Evolutionary conservation across 2,329 filamentous ascomycete genomes (phyloP), one percentile per base, ranked within the genome.

Genomic region (Sclerotinia spermophila): DNA sequence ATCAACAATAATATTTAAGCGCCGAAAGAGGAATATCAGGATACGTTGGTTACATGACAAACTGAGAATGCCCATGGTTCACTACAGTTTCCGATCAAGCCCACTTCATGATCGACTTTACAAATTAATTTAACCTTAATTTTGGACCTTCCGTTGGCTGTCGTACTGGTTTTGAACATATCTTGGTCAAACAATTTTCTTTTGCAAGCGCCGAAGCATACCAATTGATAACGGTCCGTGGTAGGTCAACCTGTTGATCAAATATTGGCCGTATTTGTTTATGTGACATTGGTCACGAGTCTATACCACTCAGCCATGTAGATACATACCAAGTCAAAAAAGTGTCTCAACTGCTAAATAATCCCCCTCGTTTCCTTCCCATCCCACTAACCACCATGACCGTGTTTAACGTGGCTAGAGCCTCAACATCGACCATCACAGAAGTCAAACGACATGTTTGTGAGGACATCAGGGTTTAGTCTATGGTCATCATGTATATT

Each of bases 1-100:
- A 53, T 53, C 44, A 51, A 38, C 24, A 40, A 51, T 65, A n/a
- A 40, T 15, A 24, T 27, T 65, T 65, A 53, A 65, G 62, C 62
- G 62, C 33, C 33, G 24, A 51, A 40, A 21, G 15, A 15, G 30
- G 11, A 19, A 45, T 7, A 11, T 45, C 7, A 35, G n/a, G 17
- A 53, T 53, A 6, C 6, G 33, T 21, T 51, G 8, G 15, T 19
- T 45, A 42, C 13, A 33, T 15, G 42, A 48, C 15, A n/a, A 40
- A 53, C 8, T 27, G n/a, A 65, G 45, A 15, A 40, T 35, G 7
- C 30, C 15, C 10, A 40, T 40, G 35, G 33, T 15, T 51, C 33
- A 51, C 33, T 13, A 19, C 33, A 15, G 51, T n/a, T 51, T 27
- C 61, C 61, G 24, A 65, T 65, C 17, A 40, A 53, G 40, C 19